Conservation (phyloP, 306 rosid genomes). For the Rosa multiflora region DNA sequence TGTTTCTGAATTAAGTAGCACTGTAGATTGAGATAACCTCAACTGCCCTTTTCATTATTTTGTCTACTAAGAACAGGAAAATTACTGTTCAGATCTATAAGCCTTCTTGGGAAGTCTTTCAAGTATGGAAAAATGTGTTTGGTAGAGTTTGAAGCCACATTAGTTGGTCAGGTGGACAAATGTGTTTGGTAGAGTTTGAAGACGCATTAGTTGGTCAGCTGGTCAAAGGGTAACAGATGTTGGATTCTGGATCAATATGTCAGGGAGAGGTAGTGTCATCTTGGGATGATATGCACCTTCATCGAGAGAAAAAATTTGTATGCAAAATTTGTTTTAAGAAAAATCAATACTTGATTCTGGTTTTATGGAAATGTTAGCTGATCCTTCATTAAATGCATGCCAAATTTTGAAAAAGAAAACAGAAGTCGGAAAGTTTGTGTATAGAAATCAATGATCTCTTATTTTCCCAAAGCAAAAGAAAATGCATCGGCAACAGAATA, state of each 20-base stretch:
- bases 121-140: background rate
- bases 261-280: background rate
- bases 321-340: background rate
- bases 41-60: background rate
- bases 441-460: background rate
- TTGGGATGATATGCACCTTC: background rate
- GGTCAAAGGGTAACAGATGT: background rate
- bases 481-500: background rate
- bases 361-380: background rate
- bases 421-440: background rate
- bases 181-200: background rate
- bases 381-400: background rate
- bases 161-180: background rate
- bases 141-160: background rate
- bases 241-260: background rate
- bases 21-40: background rate
- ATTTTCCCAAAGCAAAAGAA: background rate
- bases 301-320: background rate
- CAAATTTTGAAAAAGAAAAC: background rate
- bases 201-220: background rate
- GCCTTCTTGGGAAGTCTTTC: background rate
- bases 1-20: background rate
- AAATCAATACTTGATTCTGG: background rate
- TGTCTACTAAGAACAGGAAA: background rate
- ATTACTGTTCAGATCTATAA: too few relatives aligned